Conservation (phyloP, 305 asterid species). For the Coffea humblotiana region DNA sequence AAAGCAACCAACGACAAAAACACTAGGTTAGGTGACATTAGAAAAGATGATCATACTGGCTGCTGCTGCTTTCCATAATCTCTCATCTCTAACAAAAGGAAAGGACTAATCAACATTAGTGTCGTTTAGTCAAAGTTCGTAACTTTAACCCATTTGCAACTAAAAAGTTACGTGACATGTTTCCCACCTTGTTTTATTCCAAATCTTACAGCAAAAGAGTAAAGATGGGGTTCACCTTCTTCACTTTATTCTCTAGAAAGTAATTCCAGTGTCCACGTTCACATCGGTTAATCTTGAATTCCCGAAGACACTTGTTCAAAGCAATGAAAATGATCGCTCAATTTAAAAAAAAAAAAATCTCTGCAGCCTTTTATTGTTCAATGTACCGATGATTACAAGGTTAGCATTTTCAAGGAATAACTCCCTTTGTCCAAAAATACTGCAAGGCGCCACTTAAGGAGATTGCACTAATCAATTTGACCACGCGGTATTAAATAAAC, state of each 20-base stretch:
- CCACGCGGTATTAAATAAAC: neutral
- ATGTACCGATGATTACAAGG: neutral
- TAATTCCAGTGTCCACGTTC: neutral
- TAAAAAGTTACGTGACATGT: neutral
- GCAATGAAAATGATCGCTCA: neutral
- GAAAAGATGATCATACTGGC: neutral
- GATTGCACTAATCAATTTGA: neutral
- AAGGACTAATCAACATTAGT: neutral
- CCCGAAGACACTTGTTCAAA: neutral
- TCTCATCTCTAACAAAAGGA: neutral
- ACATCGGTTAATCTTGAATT: neutral
- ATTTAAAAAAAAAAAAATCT: neutral
- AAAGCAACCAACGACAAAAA: neutral
- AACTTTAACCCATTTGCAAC: neutral
- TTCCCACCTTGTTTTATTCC: conserved; percentile 9
- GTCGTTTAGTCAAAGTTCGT: conserved; percentile 18
- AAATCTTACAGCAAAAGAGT: neutral
- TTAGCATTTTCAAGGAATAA: neutral
- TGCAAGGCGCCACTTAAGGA: neutral
- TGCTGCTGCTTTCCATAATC: neutral
- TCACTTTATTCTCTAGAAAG: conserved; percentile 6
- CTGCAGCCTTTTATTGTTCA: neutral
- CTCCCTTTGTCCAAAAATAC: neutral
- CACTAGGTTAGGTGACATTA: neutral
- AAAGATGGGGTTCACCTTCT: neutral